phyloP scores from a whole-genome alignment of 129 eudicot species.

The Lonicera japonica region DNA sequence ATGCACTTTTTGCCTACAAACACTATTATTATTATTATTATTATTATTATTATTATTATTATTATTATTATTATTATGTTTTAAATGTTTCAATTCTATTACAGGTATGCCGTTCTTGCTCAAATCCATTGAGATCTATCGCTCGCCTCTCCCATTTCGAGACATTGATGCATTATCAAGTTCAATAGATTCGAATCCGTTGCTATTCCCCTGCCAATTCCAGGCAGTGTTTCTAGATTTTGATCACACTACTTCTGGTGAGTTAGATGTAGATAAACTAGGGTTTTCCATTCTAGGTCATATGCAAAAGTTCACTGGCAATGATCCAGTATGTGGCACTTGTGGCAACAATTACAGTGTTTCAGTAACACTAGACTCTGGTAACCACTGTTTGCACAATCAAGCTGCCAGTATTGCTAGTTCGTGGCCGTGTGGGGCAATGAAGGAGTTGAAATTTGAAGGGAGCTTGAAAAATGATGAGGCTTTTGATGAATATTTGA shows the following conservation, averaged over 20 bases:
- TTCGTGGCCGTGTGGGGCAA: constrained; percentile 51
- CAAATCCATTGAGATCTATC: constrained; percentile 85
- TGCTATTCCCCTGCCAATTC: constrained; percentile 61
- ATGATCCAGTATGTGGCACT: constrained; percentile 46
- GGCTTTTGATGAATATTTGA: constrained; percentile 54
- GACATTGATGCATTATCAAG: constrained; percentile 59
- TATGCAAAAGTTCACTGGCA: constrained; percentile 41
- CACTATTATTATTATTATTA: no score
- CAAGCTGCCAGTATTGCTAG: constrained; percentile 9
- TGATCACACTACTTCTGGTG: constrained; percentile 8
- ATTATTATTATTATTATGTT: neutral
- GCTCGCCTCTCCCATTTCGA: constrained; percentile 77
- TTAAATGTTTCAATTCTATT: constrained; percentile 1
- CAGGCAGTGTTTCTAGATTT: constrained; percentile 56
- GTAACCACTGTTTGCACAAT: constrained; percentile 25
- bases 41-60: no score
- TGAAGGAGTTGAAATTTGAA: constrained; percentile 22
- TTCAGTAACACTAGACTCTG: constrained; percentile 49
- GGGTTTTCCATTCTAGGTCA: constrained; percentile 39
- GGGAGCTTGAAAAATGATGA: constrained; percentile 36
- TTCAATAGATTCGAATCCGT: constrained; percentile 43
- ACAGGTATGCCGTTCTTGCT: constrained; percentile 77
- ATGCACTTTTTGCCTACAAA: neutral
- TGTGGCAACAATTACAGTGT: constrained; percentile 51
- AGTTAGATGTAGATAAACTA: constrained; percentile 29